Conservation (phyloP, 164 flowering plant species). For the Vitis amurensis region DNA sequence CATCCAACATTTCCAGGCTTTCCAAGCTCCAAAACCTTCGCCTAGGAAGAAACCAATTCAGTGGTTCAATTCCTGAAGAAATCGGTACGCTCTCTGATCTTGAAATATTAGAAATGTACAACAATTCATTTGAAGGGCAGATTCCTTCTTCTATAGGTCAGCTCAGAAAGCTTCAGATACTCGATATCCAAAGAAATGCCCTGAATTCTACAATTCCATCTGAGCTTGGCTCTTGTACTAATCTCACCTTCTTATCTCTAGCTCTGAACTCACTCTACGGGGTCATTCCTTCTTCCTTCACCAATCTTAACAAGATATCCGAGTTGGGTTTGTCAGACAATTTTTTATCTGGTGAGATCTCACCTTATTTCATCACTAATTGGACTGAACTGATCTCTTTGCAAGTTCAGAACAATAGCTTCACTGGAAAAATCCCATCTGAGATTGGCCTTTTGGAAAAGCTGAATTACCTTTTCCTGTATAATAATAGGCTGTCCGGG, state of each 20-base stretch:
- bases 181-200: constrained; percentile 33
- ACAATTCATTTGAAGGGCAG: constrained; percentile 40
- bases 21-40: constrained; percentile 38
- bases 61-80: constrained; percentile 35
- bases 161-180: constrained; percentile 29
- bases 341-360: constrained; percentile 6
- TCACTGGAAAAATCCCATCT: no score
- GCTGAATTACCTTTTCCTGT: no score
- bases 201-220: constrained; percentile 51
- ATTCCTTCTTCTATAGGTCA: constrained; percentile 51
- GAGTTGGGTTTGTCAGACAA: neutral
- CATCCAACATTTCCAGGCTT: constrained; percentile 41
- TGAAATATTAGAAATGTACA: constrained; percentile 29
- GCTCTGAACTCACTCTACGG: no score
- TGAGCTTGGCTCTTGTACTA: constrained; percentile 47
- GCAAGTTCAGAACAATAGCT: no score
- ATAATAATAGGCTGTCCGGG: no score
- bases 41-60: constrained; percentile 26
- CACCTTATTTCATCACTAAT: constrained; percentile 15
- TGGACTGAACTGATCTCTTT: constrained; percentile 14
- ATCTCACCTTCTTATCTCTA: constrained; percentile 33
- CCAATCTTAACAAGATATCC: no score
- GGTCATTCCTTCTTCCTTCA: no score
- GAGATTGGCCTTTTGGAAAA: no score
- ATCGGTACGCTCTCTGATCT: constrained; percentile 34